Base-by-base conservation (phyloP, 208 protist species). In the Leishmania lainsoni region DNA sequence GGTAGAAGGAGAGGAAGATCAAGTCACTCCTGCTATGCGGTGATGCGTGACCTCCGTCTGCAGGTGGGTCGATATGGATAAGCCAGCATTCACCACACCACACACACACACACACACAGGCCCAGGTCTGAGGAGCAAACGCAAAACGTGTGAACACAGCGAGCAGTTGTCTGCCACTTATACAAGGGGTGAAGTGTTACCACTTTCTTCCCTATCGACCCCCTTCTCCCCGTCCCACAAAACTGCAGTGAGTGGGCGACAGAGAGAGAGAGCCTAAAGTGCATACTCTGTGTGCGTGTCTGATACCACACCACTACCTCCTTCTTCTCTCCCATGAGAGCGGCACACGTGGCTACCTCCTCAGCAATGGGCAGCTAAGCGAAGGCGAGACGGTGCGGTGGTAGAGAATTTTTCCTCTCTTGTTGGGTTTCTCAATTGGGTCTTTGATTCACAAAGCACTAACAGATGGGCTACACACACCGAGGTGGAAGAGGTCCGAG, bases 21-120 rank as follows among this genome's bases (percentile, higher is more conserved):
- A 48, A 48, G 20, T 9, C 42, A 79, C 8, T 72, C 22, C 22
- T 16, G 56, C 16, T 22, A 51, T 42, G 68, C 22, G 68, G 68
- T 51, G 39, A 20, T 29, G 61, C 14, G 29, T 39, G 61, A 29
- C 61, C 14, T 32, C 29, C 29, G 61, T 68, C 61, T 68, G 61
- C 61, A 68, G 61, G 29, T 63, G 58, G 29, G 61, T 22, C 29
- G 26, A 39, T 16, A 14, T 29, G 3, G 39, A 39, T n/a, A 39
- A 29, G 14, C 5, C 2, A 5, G 14, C 26, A 75, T n/a, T n/a
- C n/a, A n/a, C n/a, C n/a, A n/a, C n/a, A n/a, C n/a, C n/a, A 75
- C 73, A 16, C 5, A 39, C 72, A 76, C n/a, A 56, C 29, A 65
- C 73, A 51, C 73, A 65, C 32, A 76, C 29, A 76, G n/a, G 26